Percentiles rank a stretch among this genome's conserved stretches.
phyloP scores from a whole-genome alignment of 371 early-diverging fungal genomes.

The Basidiobolus heterosporus region DNA sequence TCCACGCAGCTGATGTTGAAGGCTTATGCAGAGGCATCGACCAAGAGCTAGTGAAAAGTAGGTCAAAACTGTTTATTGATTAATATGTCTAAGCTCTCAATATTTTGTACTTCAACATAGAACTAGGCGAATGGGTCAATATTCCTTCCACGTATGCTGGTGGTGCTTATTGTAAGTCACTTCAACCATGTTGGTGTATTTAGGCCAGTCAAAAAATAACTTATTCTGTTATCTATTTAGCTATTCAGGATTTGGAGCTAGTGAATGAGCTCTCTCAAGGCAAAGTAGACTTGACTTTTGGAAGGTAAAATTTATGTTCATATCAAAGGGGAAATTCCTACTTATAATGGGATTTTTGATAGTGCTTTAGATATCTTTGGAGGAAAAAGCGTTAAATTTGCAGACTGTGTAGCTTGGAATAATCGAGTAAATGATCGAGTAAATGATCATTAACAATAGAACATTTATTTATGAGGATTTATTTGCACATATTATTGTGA shows the following conservation, averaged over 20 bases:
- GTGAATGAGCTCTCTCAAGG: constrained; percentile 67
- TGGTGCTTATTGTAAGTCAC: constrained; percentile 55
- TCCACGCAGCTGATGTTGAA: constrained; percentile 96
- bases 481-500: no score
- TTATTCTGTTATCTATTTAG: constrained; percentile 12
- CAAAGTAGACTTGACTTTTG: constrained; percentile 83
- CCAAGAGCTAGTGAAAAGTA: constrained; percentile 56
- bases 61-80: constrained; percentile 9
- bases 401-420: constrained; percentile 57
- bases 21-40: constrained; percentile 91
- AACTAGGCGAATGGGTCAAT: constrained; percentile 66
- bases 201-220: not conserved
- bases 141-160: constrained; percentile 94
- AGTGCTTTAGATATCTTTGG: constrained; percentile 96
- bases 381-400: constrained; percentile 62
- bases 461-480: not conserved
- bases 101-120: constrained; percentile 7
- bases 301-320: constrained; percentile 42
- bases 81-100: not conserved
- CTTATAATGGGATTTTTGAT: not conserved
- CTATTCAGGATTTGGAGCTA: constrained; percentile 56
- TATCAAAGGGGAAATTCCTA: not conserved
- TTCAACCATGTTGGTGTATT: constrained; percentile 3
- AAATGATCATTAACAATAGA: not conserved
- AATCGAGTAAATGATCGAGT: not conserved